phyloP scores from a whole-genome alignment of 208 protist genomes.

The Acanthamoeba triangularis region DNA sequence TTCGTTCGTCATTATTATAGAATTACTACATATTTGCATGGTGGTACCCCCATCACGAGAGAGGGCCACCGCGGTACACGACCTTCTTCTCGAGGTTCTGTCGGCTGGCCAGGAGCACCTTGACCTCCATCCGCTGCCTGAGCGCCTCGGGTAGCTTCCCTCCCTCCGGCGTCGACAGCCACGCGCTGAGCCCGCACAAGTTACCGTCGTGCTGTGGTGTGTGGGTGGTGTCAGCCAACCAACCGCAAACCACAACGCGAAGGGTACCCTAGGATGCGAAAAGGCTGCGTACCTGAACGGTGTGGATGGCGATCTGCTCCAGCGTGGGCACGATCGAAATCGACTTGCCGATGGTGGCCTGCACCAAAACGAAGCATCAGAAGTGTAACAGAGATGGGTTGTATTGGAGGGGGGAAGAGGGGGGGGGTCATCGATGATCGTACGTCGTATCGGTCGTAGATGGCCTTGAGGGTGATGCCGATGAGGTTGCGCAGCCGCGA shows the following conservation, averaged over 20 bases:
- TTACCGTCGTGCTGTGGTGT: slow-evolving; percentile 34
- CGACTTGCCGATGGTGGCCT: slow-evolving; percentile 58
- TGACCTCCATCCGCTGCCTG: slow-evolving; percentile 60
- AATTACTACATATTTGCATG: too few species aligned
- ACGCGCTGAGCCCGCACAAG: slow-evolving; percentile 49
- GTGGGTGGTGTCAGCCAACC: neutral
- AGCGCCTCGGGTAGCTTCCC: neutral
- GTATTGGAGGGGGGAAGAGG: neutral
- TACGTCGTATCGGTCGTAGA: slow-evolving; percentile 35
- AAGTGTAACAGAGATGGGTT: too few species aligned
- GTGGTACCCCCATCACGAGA: too few species aligned
- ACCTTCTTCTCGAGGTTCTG: slow-evolving; percentile 71
- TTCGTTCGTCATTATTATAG: too few species aligned
- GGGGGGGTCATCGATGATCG: neutral
- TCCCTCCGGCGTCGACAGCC: slow-evolving; percentile 42
- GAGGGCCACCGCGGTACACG: slow-evolving; percentile 31
- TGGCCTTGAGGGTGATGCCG: slow-evolving; percentile 34
- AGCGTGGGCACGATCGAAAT: slow-evolving; percentile 41
- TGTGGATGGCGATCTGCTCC: slow-evolving; percentile 72
- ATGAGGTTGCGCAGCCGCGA: slow-evolving; percentile 7
- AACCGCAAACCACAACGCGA: neutral
- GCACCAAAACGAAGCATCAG: too few species aligned
- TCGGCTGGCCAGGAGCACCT: slow-evolving; percentile 27
- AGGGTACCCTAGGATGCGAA: neutral
- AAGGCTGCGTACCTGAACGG: neutral